phyloP scores from a whole-genome alignment of 306 rosid species.

The Acmispon strigosus region DNA sequence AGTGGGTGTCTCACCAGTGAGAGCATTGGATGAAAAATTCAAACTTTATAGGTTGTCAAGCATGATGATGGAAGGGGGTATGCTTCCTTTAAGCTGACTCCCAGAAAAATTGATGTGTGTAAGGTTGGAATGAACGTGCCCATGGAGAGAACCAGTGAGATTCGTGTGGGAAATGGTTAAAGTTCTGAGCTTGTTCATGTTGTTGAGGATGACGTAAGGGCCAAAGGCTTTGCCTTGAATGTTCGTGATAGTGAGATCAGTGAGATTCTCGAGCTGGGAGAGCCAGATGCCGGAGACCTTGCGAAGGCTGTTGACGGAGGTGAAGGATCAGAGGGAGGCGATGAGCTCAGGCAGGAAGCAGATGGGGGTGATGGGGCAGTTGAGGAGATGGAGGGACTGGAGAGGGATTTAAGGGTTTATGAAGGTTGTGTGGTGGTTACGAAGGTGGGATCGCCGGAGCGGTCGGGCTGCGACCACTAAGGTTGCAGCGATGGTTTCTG shows the following conservation, averaged over 20 bases:
- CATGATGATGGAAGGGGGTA: slow-evolving; percentile 53
- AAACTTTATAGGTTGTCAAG: slow-evolving; percentile 52
- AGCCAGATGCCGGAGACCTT: slow-evolving; percentile 81
- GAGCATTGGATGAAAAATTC: slow-evolving; percentile 58
- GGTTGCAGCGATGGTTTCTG: too few relatives aligned
- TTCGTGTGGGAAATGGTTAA: slow-evolving; percentile 67
- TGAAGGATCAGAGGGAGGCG: slow-evolving; percentile 62
- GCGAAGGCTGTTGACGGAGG: slow-evolving; percentile 52
- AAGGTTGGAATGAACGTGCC: slow-evolving; percentile 50
- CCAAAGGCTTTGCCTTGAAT: slow-evolving; percentile 53
- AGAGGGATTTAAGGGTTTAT: slow-evolving; percentile 86
- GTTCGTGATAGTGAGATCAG: slow-evolving; percentile 61
- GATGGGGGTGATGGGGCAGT: slow-evolving; percentile 81
- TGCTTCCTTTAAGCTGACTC: slow-evolving; percentile 57
- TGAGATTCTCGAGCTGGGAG: slow-evolving; percentile 62
- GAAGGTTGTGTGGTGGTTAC: too few relatives aligned
- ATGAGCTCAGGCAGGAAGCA: slow-evolving; percentile 69
- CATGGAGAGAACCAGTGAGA: slow-evolving; percentile 70
- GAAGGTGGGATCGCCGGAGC: too few relatives aligned
- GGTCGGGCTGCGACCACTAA: too few relatives aligned
- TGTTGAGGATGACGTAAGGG: slow-evolving; percentile 70
- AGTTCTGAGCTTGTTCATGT: slow-evolving; percentile 55
- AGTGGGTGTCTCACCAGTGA: slow-evolving; percentile 60
- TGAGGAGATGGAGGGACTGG: slow-evolving; percentile 50
- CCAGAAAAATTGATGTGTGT: slow-evolving; percentile 71